Percentiles rank a stretch among this genome's conserved stretches.
These are phyloP conservation scores for Stylosanthes scabra DNA, from an alignment of 331 rosid genomes.

Conservation along the genomic window DNA sequence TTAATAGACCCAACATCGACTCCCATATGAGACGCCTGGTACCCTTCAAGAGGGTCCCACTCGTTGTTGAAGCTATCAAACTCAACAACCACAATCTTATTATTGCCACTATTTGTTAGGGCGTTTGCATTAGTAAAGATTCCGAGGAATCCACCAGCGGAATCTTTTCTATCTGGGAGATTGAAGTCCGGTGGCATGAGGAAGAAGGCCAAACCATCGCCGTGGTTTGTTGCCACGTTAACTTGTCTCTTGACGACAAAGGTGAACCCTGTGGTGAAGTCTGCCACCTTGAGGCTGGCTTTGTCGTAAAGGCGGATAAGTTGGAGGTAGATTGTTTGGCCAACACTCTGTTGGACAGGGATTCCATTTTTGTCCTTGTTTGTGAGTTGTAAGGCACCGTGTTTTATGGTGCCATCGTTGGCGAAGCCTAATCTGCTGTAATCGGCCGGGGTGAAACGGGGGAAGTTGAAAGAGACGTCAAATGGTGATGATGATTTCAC, in stretches of 20 bases:
- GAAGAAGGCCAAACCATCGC: conserved; percentile 56
- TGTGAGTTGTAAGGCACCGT: conserved; percentile 1
- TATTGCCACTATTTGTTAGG: neutral
- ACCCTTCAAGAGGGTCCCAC: conserved; percentile 47
- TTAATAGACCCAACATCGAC: conserved; percentile 39
- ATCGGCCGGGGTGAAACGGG: conserved; percentile 16
- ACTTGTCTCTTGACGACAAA: conserved; percentile 30
- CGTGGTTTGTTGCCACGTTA: neutral
- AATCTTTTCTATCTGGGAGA: conserved; percentile 18
- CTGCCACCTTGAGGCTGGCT: neutral
- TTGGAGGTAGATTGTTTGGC: conserved; percentile 26
- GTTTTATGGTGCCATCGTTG: conserved; percentile 25
- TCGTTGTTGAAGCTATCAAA: conserved; percentile 37
- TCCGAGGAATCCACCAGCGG: conserved; percentile 51
- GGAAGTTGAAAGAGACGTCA: conserved; percentile 44
- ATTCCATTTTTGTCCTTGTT: neutral
- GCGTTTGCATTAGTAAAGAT: conserved; percentile 31
- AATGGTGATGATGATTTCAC: conserved; percentile 2
- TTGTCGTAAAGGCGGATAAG: conserved; percentile 47
- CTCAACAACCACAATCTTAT: conserved; percentile 43
- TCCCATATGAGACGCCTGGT: conserved; percentile 43
- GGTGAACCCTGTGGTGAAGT: conserved; percentile 57
- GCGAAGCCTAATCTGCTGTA: conserved; percentile 1
- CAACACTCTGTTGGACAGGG: conserved; percentile 36
- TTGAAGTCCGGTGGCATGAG: conserved; percentile 36